Base-by-base conservation (phyloP, 2,329 filamentous ascomycete genomes). In the Colletotrichum siamense region DNA sequence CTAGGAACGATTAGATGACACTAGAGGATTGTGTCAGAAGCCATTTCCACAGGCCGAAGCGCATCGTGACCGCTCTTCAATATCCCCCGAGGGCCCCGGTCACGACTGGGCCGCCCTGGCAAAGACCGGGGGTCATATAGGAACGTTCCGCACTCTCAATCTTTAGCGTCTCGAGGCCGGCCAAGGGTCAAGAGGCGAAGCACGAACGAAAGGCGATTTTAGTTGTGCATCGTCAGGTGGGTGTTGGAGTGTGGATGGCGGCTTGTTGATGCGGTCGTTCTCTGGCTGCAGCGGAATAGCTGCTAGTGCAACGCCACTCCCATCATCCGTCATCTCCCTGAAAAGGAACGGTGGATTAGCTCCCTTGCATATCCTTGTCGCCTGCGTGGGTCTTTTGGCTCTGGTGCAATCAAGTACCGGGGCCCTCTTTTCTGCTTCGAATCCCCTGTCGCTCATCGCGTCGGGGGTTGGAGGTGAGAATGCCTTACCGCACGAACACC, bases 311-410 rank as follows among this genome's bases (percentile, higher is more conserved):
- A 64, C 76, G 76, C 75, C 77, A 77, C 77, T 74, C 75, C 77
- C 71, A 78, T 71, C 63, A 77, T 75, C 77, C 77, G 71, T 78
- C 77, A 78, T 78, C 77, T 78, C 75, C 75, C 68, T 69, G 70
- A 73, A 78, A 77, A 71, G 75, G 67, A 78, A 74, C 66, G 69
- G 71, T 75, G 77, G 66, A 65, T 68, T 73, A 74, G 22, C 36
- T 70, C 74, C 70, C 57, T 71, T 76, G 74, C 34, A n/a, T 24
- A 75, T 52, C 71, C 71, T 70, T 63, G 71, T 62, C 49, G 32
- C 28, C 9, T 30, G 16, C 61, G 57, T 67, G 76, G 65, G 44
- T 70, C 49, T 55, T 52, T 36, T 64, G 34, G 22, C 24, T 44
- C 26, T 76, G 69, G 73, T 73, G 69, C 73, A 72, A 70, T 68